Evolutionary conservation across 495 filamentous ascomycete species (phyloP), one percentile per base, ranked within the genome.

Genomic region (Daldinia loculata): DNA sequence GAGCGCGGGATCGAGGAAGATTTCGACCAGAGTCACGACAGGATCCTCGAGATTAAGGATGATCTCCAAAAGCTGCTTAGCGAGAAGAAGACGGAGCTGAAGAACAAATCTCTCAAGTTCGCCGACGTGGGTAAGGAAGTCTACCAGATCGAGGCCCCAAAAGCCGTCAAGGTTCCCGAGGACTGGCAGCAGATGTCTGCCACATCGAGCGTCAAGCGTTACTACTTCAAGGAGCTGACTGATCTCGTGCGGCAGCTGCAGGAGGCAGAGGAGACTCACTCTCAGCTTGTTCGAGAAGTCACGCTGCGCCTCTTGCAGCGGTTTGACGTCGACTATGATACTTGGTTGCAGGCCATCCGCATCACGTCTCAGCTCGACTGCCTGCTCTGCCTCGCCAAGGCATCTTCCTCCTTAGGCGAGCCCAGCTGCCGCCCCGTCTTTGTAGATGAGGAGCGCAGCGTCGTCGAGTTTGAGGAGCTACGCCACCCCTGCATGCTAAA

Each of bases 181-280:
- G 82, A 80, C 69, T 99, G 96, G 96, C 89, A 92, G 72, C 95
- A 98, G 78, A 98, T 97, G 94, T 98, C 94, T 17, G 91, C 93
- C 9, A 97, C 96, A 0, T 85, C 90, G 55, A 89, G 90, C 55
- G 92, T 95, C 75, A 98, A 97, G 79, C 92, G 96, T 0, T 99
- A 95, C 83, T 99, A 98, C 81, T 95, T 90, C 71, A 88, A 90
- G 11, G 92, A 97, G 74, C 83, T 98, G 6, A 90, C 92, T 17
- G 84, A 83, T 27, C 85, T 96, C 8, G 93, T 99, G 29, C 89
- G 94, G 51, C 86, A 92, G 66, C 84, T 98, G 3, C 95, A 94
- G 75, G 96, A 99, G 78, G 90, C 94, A 7, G 94, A 97, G 76
- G 96, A 99, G 77, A 96, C 89, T 2, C 96, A 98, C 81, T 88